phyloP scores from a whole-genome alignment of 2,329 filamentous ascomycete genomes.

The Colletotrichum tanaceti region DNA sequence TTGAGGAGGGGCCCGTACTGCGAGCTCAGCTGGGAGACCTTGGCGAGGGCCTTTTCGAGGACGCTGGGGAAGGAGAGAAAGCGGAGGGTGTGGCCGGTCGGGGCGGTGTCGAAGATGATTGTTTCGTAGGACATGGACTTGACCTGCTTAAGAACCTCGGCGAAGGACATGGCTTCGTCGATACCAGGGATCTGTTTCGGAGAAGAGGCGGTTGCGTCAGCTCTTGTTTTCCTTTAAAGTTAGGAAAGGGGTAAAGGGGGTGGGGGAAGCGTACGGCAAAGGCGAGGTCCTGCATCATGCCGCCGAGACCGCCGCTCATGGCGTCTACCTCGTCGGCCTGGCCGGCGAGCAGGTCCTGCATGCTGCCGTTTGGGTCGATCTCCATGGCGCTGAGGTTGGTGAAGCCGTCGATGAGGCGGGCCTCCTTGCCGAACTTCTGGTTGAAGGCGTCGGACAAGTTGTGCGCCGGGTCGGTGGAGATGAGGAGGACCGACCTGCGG shows the following conservation, averaged over 20 bases:
- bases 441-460: conserved; percentile 98
- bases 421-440: conserved; percentile 99
- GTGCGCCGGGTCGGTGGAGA: conserved; percentile 98
- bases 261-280: conserved; percentile 77
- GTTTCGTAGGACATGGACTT: conserved; percentile 98
- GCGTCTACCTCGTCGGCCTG: conserved; percentile 75
- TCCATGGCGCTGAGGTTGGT: conserved; percentile 98
- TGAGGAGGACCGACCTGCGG: conserved; percentile 94
- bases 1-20: conserved; percentile 98
- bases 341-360: conserved; percentile 90
- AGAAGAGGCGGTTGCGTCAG: background rate
- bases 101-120: conserved; percentile 98
- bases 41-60: conserved; percentile 97
- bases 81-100: conserved; percentile 96
- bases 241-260: conserved; percentile 16
- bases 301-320: conserved; percentile 80
- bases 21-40: conserved; percentile 90
- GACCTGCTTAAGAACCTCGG: conserved; percentile 98
- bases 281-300: conserved; percentile 98
- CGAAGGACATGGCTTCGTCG: conserved; percentile 99
- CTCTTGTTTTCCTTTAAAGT: background rate
- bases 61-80: conserved; percentile 99
- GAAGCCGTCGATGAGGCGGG: conserved; percentile 90
- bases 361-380: conserved; percentile 97
- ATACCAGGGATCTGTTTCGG: conserved; percentile 93